Conservation (phyloP, 495 filamentous ascomycete species). For the Platismatia glauca region DNA sequence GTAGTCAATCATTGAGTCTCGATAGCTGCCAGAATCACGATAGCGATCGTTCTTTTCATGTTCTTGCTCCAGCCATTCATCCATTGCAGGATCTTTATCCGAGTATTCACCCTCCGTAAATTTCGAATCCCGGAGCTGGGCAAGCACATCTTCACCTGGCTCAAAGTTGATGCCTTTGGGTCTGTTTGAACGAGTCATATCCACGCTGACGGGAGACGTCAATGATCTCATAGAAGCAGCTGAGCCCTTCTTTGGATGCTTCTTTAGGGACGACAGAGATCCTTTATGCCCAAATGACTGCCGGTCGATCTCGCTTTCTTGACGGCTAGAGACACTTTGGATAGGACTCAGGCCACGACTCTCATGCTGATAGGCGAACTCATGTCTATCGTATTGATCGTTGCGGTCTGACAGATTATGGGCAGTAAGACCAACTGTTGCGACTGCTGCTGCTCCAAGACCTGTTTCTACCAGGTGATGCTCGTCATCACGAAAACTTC, state of each 20-base stretch:
- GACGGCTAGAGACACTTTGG: slow-evolving; percentile 74
- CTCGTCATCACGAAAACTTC: slow-evolving; percentile 37
- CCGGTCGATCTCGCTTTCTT: slow-evolving; percentile 43
- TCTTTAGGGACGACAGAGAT: slow-evolving; percentile 35
- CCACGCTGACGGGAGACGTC: slow-evolving; percentile 47
- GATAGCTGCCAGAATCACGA: slow-evolving; percentile 40
- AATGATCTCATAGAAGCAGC: slow-evolving; percentile 44
- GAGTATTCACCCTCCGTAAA: slow-evolving; percentile 26
- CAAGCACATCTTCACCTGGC: slow-evolving; percentile 37
- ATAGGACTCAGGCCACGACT: slow-evolving; percentile 71
- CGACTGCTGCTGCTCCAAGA: slow-evolving; percentile 37
- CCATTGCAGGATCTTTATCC: slow-evolving; percentile 26
- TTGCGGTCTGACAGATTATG: slow-evolving; percentile 37
- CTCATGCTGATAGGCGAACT: slow-evolving; percentile 46
- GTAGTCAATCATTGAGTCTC: slow-evolving; percentile 37
- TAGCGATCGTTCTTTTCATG: slow-evolving; percentile 46
- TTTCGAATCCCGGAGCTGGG: slow-evolving; percentile 33
- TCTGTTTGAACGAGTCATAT: slow-evolving; percentile 43
- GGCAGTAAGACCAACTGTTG: slow-evolving; percentile 38
- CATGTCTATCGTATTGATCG: slow-evolving; percentile 31
- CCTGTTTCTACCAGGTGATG: slow-evolving; percentile 36
- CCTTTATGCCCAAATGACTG: slow-evolving; percentile 39
- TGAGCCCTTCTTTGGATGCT: slow-evolving; percentile 31
- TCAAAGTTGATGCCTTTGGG: slow-evolving; percentile 45
- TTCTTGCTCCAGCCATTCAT: slow-evolving; percentile 45